A percentile compares a stretch with the other conserved stretches of the same genome.
phyloP scores from a whole-genome alignment of 371 early-diverging fungal genomes.

The Entomophthora muscae region DNA sequence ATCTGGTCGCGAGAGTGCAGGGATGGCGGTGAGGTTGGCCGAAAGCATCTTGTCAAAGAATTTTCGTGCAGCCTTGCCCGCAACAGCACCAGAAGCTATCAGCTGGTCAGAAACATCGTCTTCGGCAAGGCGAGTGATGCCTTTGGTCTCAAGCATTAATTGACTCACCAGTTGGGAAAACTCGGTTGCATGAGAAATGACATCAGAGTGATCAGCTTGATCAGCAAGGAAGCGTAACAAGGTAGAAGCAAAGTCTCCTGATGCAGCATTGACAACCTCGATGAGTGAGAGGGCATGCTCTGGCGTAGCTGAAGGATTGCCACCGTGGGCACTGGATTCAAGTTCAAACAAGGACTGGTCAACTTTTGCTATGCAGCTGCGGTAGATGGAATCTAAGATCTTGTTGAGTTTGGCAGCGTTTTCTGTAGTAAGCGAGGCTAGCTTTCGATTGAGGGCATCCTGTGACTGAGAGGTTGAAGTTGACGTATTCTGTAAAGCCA shows the following conservation, averaged over 20 bases:
- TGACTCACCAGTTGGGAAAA: constrained; percentile 71
- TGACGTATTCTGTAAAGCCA: constrained; percentile 63
- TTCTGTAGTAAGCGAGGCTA: constrained; percentile 4
- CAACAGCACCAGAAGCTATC: constrained; percentile 37
- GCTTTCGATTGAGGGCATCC: not conserved
- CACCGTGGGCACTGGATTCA: constrained; percentile 55
- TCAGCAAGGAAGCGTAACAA: constrained; percentile 56
- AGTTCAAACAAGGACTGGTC: constrained; percentile 75
- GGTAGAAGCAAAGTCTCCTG: constrained; percentile 56
- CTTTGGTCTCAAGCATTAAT: constrained; percentile 73
- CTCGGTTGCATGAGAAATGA: constrained; percentile 61
- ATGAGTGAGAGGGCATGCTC: constrained; percentile 79
- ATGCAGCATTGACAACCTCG: constrained; percentile 62
- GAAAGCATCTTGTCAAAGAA: constrained; percentile 83
- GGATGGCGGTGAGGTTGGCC: constrained; percentile 41
- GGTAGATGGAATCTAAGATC: constrained; percentile 58
- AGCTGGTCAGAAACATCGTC: constrained; percentile 56
- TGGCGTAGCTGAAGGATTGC: constrained; percentile 77
- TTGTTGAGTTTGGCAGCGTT: constrained; percentile 6
- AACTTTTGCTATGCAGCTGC: constrained; percentile 67
- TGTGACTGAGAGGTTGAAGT: constrained; percentile 20
- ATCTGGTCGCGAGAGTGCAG: constrained; percentile 47
- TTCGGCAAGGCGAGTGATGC: constrained; percentile 62
- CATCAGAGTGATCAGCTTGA: constrained; percentile 58
- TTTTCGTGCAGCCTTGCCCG: constrained; percentile 41